phyloP scores from a whole-genome alignment of 2,329 filamentous ascomycete species.

The Alternaria dauci region DNA sequence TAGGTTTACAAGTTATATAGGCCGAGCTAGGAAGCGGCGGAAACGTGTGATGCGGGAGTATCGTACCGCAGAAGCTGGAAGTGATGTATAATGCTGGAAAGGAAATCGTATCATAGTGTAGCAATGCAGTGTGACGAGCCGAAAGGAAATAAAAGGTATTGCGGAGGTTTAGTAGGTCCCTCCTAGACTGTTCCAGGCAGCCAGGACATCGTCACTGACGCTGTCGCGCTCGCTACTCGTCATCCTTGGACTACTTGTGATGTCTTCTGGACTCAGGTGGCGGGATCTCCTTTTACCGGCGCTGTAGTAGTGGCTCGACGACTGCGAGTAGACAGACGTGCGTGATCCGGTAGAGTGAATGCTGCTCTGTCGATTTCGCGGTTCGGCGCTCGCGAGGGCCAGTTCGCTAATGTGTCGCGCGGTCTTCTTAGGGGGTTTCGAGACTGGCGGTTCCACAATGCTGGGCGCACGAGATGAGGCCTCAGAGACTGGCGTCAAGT shows the following conservation, averaged over 20 bases:
- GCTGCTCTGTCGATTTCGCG: constrained; percentile 34
- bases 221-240: constrained; percentile 41
- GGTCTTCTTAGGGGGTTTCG: constrained; percentile 26
- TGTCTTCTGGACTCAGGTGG: constrained; percentile 32
- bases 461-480: constrained; percentile 34
- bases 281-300: constrained; percentile 25
- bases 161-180: constrained; percentile 40
- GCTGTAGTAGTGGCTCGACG: constrained; percentile 13
- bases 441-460: constrained; percentile 28
- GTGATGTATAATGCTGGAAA: not conserved
- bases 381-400: constrained; percentile 19
- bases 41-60: not conserved
- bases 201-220: constrained; percentile 57
- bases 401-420: constrained; percentile 28
- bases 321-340: constrained; percentile 25
- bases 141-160: not conserved
- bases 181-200: constrained; percentile 58
- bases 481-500: constrained; percentile 36
- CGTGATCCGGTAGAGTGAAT: constrained; percentile 28
- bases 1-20: constrained; percentile 5
- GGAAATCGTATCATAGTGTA: not conserved
- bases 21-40: not conserved
- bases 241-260: constrained; percentile 28
- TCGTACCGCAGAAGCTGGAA: constrained; percentile 1
- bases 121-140: not conserved